Base-by-base conservation (phyloP, 2,329 filamentous ascomycete genomes). In the Monosporascus sp. region DNA sequence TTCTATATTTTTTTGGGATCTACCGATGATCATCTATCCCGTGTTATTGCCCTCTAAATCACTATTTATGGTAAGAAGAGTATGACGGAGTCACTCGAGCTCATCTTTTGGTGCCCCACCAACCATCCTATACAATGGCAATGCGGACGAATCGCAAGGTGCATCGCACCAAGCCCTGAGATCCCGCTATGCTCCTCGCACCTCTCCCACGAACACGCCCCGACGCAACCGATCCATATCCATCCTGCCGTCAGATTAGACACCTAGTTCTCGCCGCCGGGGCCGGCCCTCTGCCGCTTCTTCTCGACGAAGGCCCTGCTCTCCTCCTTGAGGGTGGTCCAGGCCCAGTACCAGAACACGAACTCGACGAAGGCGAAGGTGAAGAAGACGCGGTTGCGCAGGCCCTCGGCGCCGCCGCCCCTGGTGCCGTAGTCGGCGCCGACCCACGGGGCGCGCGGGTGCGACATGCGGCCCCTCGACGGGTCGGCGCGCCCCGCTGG, bases 351-450 rank as follows among this genome's bases (percentile, higher is more conserved):
- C 90, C 91, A 96, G 56, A 81, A 80, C 60, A 90, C 77, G 68
- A 90, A 82, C 75, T 97, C 92, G 65, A 96, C 66, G 64, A 96
- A 94, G 8, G 84, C 85, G 71, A 90, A 94, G 0, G 88, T 85
- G 67, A 97, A 95, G 41, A 96, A 83, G 41, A 96, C 75, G 49
- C 90, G 82, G 67, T 95, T 96, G 74, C 92, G 90, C 62, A 96
- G 71, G 24, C 82, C 80, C 57, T 91, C 86, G 5, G 22, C 43
- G 49, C 83, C 77, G 57, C 72, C 84, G 65, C 69, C 64, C 48
- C 69, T 66, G 36, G 72, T 68, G 50, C 67, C 58, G 57, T 74
- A 73, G 27, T 64, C 54, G 15, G 70, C 67, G 53, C 70, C 73
- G 50, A 65, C 57, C 14, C 61, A 24, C 57, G 67, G 63, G 1